These are phyloP conservation scores for Lichtheimia corymbifera DNA, from an alignment of 371 early-diverging fungal genomes.

Conservation along the genomic window DNA sequence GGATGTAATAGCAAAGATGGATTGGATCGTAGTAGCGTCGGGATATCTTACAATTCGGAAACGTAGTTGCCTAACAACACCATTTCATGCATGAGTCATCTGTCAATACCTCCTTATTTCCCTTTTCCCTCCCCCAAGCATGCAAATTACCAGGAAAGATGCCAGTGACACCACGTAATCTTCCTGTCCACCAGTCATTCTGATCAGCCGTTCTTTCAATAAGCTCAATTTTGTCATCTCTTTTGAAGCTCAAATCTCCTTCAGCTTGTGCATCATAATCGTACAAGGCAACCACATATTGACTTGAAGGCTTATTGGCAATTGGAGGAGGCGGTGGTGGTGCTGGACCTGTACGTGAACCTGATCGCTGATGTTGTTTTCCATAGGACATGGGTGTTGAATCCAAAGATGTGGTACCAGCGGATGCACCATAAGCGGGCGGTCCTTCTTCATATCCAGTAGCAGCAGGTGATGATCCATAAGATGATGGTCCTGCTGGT, in stretches of 20 bases:
- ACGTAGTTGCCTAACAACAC: constrained; percentile 28
- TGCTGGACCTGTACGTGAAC: constrained; percentile 12
- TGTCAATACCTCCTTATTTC: not conserved
- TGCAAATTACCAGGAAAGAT: constrained; percentile 68
- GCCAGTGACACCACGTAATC: constrained; percentile 54
- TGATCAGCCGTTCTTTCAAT: constrained; percentile 53
- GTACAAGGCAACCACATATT: constrained; percentile 63
- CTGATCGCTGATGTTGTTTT: constrained; percentile 8
- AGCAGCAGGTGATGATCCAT: not conserved
- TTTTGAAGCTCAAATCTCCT: constrained; percentile 68
- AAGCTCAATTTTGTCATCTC: constrained; percentile 69
- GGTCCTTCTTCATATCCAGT: constrained; percentile 6
- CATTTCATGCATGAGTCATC: not conserved
- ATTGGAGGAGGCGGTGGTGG: constrained; percentile 22
- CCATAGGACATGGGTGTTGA: constrained; percentile 15
- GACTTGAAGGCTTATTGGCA: constrained; percentile 4
- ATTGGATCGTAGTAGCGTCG: too few species aligned
- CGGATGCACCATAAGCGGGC: constrained; percentile 16
- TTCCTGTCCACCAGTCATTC: constrained; percentile 82
- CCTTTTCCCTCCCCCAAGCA: not conserved
- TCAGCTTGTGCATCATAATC: constrained; percentile 71
- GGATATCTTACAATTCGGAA: constrained; percentile 18
- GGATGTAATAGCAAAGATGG: too few species aligned
- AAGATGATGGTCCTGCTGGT: constrained; percentile 1
- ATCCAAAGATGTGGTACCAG: constrained; percentile 12